These are phyloP conservation scores for Ambrosia trifida DNA, from an alignment of 129 eudicot species.

Conservation along the genomic window DNA sequence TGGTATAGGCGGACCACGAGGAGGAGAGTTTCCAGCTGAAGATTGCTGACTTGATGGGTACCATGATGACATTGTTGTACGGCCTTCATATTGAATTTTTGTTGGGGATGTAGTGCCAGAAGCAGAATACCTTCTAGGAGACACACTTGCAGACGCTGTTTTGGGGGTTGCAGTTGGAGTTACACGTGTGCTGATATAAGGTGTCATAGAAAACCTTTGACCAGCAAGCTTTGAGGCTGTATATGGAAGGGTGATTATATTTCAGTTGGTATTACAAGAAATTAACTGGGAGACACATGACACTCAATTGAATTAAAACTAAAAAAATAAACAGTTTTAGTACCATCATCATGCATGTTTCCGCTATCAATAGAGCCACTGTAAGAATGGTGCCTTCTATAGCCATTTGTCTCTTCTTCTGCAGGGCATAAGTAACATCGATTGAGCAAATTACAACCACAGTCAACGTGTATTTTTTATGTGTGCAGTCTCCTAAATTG, in stretches of 20 bases:
- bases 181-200: slow-evolving; percentile 67
- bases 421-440: slow-evolving; percentile 26
- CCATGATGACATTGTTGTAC: slow-evolving; percentile 75
- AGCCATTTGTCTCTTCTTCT: slow-evolving; percentile 65
- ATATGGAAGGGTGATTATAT: neutral
- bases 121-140: slow-evolving; percentile 83
- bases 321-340: neutral
- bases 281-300: neutral
- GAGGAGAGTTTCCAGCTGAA: slow-evolving; percentile 97
- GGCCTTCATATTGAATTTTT: slow-evolving; percentile 56
- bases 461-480: slow-evolving; percentile 1
- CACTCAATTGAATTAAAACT: neutral
- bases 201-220: slow-evolving; percentile 63
- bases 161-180: slow-evolving; percentile 91
- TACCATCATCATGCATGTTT: slow-evolving; percentile 62
- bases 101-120: slow-evolving; percentile 79
- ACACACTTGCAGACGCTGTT: slow-evolving; percentile 59
- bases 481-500: neutral
- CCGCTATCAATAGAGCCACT: slow-evolving; percentile 58
- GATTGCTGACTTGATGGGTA: slow-evolving; percentile 96
- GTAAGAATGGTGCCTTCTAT: slow-evolving; percentile 50
- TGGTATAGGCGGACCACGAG: slow-evolving; percentile 75
- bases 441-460: slow-evolving; percentile 23
- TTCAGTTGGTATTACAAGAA: slow-evolving; percentile 1
- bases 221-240: slow-evolving; percentile 60